phyloP scores from a whole-genome alignment of 805 yeast species.

The Monosporozyma yasuniensis region DNA sequence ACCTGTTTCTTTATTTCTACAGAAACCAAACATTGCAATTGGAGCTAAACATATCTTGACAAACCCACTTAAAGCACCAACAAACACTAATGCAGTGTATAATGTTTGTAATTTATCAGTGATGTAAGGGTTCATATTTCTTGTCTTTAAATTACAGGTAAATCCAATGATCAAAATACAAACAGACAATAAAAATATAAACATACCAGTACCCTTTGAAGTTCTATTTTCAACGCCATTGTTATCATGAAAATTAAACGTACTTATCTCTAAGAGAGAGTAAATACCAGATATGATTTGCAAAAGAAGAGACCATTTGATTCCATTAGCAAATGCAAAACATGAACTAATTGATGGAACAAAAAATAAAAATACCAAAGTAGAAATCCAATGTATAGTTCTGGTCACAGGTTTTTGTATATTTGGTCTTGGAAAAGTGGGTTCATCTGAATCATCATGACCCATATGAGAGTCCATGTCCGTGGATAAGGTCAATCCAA shows the following conservation, averaged over 20 bases:
- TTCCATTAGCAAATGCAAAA: slow-evolving; percentile 45
- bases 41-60: slow-evolving; percentile 74
- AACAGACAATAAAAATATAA: background rate
- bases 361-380: slow-evolving; percentile 40
- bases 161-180: background rate
- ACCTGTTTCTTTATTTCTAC: slow-evolving; percentile 76
- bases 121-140: slow-evolving; percentile 38
- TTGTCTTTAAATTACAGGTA: slow-evolving; percentile 20
- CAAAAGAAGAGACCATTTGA: slow-evolving; percentile 36
- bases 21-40: slow-evolving; percentile 77
- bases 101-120: slow-evolving; percentile 14
- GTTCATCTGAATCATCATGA: slow-evolving; percentile 27
- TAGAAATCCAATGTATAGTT: slow-evolving; percentile 56
- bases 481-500: slow-evolving; percentile 14
- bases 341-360: slow-evolving; percentile 49
- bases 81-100: slow-evolving; percentile 41
- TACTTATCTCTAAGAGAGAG: slow-evolving; percentile 45
- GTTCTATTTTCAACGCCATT: slow-evolving; percentile 60
- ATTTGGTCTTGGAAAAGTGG: slow-evolving; percentile 26
- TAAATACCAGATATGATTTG: slow-evolving; percentile 43
- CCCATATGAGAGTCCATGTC: slow-evolving; percentile 28
- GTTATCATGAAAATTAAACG: slow-evolving; percentile 55
- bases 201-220: slow-evolving; percentile 51
- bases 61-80: slow-evolving; percentile 57
- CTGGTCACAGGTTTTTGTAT: slow-evolving; percentile 42